Base-by-base conservation (phyloP, 2,329 filamentous ascomycete species). In the Pseudogymnoascus sp. region DNA sequence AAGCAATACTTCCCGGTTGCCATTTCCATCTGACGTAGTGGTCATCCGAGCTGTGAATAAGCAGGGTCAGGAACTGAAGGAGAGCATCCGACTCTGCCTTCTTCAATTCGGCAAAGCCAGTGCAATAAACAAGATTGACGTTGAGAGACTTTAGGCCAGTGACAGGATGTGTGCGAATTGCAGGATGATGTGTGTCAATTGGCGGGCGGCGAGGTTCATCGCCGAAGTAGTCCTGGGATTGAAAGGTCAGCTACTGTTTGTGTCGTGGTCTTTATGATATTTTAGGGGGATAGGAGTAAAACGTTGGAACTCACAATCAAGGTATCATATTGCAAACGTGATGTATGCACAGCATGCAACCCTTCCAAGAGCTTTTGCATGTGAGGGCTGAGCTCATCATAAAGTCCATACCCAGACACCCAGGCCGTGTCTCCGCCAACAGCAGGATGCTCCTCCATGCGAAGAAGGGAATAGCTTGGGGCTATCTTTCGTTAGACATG, bases 111-210 rank as follows among this genome's bases (percentile, higher is more conserved):
- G 66, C 68, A 59, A 71, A 68, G 1, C 66, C 66, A 19, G 65
- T 68, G 43, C 61, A 62, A 45, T 64, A 70, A 12, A 61, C 62
- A 6, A 63, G 61, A 37, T 70, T 71, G 5, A 68, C 64, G 8
- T 69, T 70, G 7, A 71, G 62, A 38, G 69, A 62, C 64, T 69
- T 68, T 10, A 67, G 62, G 4, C 67, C 64, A 1, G 70, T 69
- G 19, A 72, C 70, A 5, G 70, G 70, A 58, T 72, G 71, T 3
- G 70, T 72, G 33, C 71, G 66, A 29, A 72, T 63, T 1, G 69
- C 67, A 7, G 69, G 70, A 45, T 72, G 70, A 37, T 70, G 67
- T 1, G 68, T 69, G 45, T 71, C 70, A 35, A 71, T 67, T 29
- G 70, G 70, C 8, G 67, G 67, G 4, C 70, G 66, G 19, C 67